phyloP scores from a whole-genome alignment of 2,329 filamentous ascomycete genomes.

The Aspergillus vadensis region DNA sequence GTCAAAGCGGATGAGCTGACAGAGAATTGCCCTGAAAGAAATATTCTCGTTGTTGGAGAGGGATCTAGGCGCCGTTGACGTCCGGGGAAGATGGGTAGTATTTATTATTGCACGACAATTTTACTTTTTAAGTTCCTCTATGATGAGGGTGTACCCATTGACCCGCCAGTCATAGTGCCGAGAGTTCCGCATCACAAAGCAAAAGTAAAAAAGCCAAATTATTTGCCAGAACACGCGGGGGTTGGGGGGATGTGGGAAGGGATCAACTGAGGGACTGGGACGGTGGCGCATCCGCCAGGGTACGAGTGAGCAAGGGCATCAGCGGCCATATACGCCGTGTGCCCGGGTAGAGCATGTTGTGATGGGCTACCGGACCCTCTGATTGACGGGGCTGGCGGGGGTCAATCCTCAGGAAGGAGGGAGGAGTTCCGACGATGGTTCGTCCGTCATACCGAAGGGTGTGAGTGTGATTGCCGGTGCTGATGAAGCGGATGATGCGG shows the following conservation, averaged over 20 bases:
- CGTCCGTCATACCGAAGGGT: conserved; percentile 13
- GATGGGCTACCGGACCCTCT: conserved; percentile 10
- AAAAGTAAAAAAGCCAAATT: conserved; percentile 2
- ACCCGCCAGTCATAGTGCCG: not conserved
- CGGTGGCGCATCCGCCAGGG: conserved; percentile 4
- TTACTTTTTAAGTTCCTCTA: not conserved
- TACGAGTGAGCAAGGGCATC: conserved; percentile 14
- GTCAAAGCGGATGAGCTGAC: conserved; percentile 1
- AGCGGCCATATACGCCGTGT: conserved; percentile 7
- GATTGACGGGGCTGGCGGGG: conserved; percentile 12
- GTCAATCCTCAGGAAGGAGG: conserved; percentile 3
- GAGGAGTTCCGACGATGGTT: conserved; percentile 14
- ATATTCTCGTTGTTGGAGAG: not conserved
- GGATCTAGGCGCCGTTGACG: conserved; percentile 2
- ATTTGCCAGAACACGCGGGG: conserved; percentile 8
- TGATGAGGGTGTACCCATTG: not conserved
- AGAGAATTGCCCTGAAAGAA: conserved; percentile 2
- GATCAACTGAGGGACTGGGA: conserved; percentile 8
- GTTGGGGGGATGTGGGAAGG: conserved; percentile 1
- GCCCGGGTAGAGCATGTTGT: conserved; percentile 3
- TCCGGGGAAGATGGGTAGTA: not conserved
- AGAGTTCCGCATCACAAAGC: conserved; percentile 1
- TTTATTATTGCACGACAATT: not conserved
- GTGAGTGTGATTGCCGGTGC: not conserved
- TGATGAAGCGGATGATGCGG: conserved; percentile 9